Conservation (phyloP, 2,329 filamentous ascomycete genomes). For the Cordyceps cicadae region DNA sequence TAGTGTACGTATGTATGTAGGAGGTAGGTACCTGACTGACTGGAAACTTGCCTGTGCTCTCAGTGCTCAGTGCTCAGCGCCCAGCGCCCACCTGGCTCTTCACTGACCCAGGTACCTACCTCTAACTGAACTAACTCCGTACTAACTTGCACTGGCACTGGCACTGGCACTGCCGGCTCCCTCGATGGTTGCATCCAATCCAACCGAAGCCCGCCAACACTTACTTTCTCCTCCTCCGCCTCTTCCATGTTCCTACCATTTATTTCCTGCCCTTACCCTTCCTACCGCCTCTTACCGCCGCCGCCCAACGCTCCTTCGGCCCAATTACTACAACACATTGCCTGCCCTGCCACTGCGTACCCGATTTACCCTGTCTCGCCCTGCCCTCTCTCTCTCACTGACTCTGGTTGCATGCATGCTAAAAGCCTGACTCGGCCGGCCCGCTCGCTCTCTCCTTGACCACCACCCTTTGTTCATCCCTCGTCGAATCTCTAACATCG, state of each 20-base stretch:
- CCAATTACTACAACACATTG: not conserved
- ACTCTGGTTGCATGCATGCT: slow-evolving; percentile 1
- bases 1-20: no score
- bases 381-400: not conserved
- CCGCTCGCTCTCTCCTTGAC: slow-evolving; percentile 6
- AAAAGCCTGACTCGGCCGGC: slow-evolving; percentile 10
- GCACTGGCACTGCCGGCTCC: not conserved
- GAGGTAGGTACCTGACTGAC: no score
- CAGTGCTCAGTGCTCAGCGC: not conserved
- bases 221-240: not conserved
- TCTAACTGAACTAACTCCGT: no score
- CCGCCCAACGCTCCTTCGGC: slow-evolving; percentile 4
- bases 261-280: not conserved
- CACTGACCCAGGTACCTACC: not conserved
- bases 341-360: not conserved
- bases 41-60: no score
- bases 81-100: not conserved
- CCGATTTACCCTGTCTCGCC: not conserved
- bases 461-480: not conserved
- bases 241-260: not conserved
- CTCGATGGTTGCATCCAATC: slow-evolving; percentile 2
- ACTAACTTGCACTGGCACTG: not conserved
- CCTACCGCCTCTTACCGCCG: not conserved
- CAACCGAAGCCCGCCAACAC: not conserved
- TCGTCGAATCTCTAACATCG: not conserved